Percentiles rank a stretch among this genome's conserved stretches.
Conservation (phyloP, 306 rosid species). For the Hippophae rhamnoides region DNA sequence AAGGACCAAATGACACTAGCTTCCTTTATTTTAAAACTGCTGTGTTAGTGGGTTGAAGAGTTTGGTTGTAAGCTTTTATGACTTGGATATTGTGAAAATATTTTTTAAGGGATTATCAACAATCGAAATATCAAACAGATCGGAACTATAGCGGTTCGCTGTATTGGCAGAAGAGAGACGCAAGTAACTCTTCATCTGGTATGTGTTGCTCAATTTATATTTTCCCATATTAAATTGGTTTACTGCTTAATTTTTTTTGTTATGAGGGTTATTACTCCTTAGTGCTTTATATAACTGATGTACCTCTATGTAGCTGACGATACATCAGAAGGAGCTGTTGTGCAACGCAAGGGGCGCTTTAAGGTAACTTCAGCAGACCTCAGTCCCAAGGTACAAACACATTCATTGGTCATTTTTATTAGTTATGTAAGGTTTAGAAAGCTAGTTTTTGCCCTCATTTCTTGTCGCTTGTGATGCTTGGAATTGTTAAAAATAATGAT, state of each 20-base stretch:
- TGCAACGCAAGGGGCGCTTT: conserved; percentile 83
- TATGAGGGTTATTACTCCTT: conserved; percentile 1
- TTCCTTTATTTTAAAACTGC: not conserved
- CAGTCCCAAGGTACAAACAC: conserved; percentile 63
- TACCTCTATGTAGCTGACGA: conserved; percentile 53
- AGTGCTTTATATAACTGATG: not conserved
- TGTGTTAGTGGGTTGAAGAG: not conserved
- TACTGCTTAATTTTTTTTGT: not conserved
- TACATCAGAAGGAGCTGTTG: conserved; percentile 79
- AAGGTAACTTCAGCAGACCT: conserved; percentile 75
- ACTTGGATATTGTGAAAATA: conserved; percentile 10
- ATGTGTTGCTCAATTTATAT: conserved; percentile 18
- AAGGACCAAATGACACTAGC: too few relatives aligned
- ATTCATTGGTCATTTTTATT: not conserved
- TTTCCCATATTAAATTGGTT: not conserved
- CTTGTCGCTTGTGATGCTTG: conserved; percentile 11
- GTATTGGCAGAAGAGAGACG: conserved; percentile 65
- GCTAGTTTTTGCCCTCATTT: not conserved
- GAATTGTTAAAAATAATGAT: conserved; percentile 18
- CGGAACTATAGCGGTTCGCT: conserved; percentile 76
- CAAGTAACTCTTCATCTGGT: conserved; percentile 56
- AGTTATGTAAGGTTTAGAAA: not conserved
- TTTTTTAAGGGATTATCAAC: conserved; percentile 68
- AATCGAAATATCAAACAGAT: conserved; percentile 47
- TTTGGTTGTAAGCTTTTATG: conserved; percentile 8